phyloP scores from a whole-genome alignment of 148 eudicot genomes.

The Dysphania ambrosioides region DNA sequence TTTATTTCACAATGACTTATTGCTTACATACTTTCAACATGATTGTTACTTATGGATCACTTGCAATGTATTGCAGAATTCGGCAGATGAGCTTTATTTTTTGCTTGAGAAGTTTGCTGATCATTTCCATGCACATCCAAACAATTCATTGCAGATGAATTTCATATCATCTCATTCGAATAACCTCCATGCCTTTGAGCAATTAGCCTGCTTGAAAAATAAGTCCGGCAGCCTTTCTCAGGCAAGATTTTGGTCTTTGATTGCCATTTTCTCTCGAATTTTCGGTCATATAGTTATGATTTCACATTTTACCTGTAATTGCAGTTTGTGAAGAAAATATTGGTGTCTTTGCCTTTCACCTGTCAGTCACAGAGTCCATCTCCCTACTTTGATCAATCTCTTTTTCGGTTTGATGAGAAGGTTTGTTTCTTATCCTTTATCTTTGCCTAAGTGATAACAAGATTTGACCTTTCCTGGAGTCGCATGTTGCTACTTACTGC shows the following conservation, averaged over 20 bases:
- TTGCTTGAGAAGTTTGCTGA: constrained; percentile 83
- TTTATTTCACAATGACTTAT: not conserved
- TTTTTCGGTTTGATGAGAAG: constrained; percentile 96
- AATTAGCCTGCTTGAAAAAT: constrained; percentile 57
- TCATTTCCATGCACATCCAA: constrained; percentile 70
- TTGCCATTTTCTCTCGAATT: not conserved
- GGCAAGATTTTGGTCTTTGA: constrained; percentile 37
- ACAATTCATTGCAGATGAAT: constrained; percentile 60
- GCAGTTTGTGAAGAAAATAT: constrained; percentile 96
- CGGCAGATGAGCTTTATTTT: constrained; percentile 82
- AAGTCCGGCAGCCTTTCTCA: constrained; percentile 76
- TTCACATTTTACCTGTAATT: constrained; percentile 16
- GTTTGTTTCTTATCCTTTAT: constrained; percentile 34
- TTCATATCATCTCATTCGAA: constrained; percentile 90
- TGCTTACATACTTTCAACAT: not conserved
- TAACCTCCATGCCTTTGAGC: constrained; percentile 81
- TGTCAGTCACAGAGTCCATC: constrained; percentile 97
- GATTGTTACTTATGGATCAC: constrained; percentile 1
- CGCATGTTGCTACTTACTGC: not conserved
- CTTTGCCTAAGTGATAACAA: not conserved
- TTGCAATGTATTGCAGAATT: constrained; percentile 48
- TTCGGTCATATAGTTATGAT: not conserved
- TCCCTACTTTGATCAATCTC: constrained; percentile 95
- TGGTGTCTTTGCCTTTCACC: constrained; percentile 66
- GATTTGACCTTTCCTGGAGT: constrained; percentile 5